Base-by-base conservation (phyloP, 257 asterid genomes). In the Jaltomata sinuosa region DNA sequence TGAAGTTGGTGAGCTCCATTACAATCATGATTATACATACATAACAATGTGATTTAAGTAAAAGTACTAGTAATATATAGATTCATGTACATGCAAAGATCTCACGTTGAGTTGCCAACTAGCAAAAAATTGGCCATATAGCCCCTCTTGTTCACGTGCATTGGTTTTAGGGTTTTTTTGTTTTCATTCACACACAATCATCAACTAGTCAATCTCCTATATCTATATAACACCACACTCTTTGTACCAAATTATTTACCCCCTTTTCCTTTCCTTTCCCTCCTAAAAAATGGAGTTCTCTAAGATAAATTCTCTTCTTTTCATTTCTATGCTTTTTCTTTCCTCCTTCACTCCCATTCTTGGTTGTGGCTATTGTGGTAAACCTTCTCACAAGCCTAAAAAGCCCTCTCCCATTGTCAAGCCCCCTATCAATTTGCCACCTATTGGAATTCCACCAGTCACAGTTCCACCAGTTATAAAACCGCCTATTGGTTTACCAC, bases 121-220 rank as follows among this genome's bases (percentile, higher is more conserved):
- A 84, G 92, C 94, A 91, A 87, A 89, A 5, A 69, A 83, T 90
- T 91, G 97, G 87, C 94, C 80, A 40, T 57, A 84, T 57, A 85
- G 78, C 62, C 90, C 83, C 82, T 84, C 79, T 64, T 25, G 71
- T 88, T 94, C 98, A 94, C 98, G 90, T 93, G 97, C 88, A 68
- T 47, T 80, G 87, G 87, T 89, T 87, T 89, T 84, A 84, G 88
- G 87, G 87, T 29, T 82, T 84, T 64, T 89, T 89, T 87, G 87
- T 89, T 79, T 64, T 82, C 81, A 83, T 86, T n/a, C n/a, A 62
- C 86, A 27, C 10, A 29, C 81, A 85, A 32, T 52, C 53, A 80
- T 11, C 69, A 80, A 80, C 25, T 36, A 77, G 14, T 34, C 53
- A 21, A 19, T 32, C 1, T 80, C 11, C 36, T 59, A 65, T 83